These are phyloP conservation scores for Xylaria cubensis DNA, from an alignment of 495 filamentous ascomycete species.

Conservation along the genomic window DNA sequence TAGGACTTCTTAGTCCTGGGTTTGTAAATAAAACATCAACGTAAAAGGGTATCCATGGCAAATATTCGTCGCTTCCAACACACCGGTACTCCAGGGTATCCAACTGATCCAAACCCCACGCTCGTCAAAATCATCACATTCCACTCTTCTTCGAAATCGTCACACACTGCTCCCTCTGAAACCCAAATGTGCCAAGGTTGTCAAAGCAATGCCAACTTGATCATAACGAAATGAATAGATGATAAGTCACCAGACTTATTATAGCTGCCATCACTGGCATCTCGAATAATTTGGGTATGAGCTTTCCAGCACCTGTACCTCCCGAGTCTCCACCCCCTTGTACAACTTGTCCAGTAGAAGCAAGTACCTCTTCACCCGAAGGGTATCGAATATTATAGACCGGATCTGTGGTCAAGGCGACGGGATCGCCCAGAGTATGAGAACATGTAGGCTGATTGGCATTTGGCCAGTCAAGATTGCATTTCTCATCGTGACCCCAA, in stretches of 20 bases:
- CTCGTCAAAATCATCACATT: slow-evolving; percentile 17
- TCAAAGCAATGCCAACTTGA: not conserved
- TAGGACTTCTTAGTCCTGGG: not conserved
- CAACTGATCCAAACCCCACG: slow-evolving; percentile 16
- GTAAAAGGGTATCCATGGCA: slow-evolving; percentile 18
- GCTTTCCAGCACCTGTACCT: slow-evolving; percentile 13
- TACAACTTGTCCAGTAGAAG: slow-evolving; percentile 46
- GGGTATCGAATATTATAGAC: slow-evolving; percentile 58
- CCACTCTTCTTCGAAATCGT: not conserved
- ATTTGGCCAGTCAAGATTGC: slow-evolving; percentile 52
- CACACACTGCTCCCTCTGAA: not conserved
- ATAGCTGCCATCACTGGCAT: slow-evolving; percentile 11
- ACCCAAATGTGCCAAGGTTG: not conserved
- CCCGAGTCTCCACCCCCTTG: slow-evolving; percentile 16
- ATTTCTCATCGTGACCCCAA: slow-evolving; percentile 49
- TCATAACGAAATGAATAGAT: slow-evolving; percentile 8
- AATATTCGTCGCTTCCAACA: slow-evolving; percentile 19
- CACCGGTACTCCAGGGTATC: slow-evolving; percentile 20
- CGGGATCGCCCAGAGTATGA: slow-evolving; percentile 45
- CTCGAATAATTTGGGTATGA: slow-evolving; percentile 9
- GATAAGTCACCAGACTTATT: slow-evolving; percentile 17
- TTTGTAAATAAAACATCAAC: slow-evolving; percentile 22
- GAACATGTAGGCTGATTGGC: slow-evolving; percentile 54
- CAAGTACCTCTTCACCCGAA: slow-evolving; percentile 48
- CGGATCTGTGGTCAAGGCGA: slow-evolving; percentile 41